A percentile compares a stretch with the other conserved stretches of the same genome.
phyloP scores from a whole-genome alignment of 108 stramenopile species.

The Nitzschia putrida region DNA sequence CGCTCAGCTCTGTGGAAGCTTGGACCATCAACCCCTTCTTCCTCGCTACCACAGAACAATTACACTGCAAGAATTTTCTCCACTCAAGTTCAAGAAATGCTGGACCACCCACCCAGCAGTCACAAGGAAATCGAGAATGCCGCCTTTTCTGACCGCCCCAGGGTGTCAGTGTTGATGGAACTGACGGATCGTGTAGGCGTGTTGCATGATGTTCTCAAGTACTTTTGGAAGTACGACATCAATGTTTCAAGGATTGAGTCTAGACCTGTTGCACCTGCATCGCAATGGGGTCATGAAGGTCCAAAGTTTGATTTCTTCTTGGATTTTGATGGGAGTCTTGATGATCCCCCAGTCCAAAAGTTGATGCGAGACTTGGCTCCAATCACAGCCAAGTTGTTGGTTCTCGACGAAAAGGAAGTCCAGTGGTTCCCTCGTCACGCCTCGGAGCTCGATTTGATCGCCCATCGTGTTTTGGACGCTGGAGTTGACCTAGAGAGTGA shows the following conservation, averaged over 20 bases:
- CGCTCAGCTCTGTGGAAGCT: too few relatives aligned
- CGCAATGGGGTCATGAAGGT: conserved; percentile 5
- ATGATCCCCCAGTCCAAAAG: conserved; percentile 55
- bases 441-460: conserved; percentile 89
- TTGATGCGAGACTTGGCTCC: conserved; percentile 54
- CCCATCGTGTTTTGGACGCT: conserved; percentile 85
- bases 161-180: conserved; percentile 80
- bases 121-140: too few relatives aligned
- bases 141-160: conserved; percentile 2
- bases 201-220: conserved; percentile 83
- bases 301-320: conserved; percentile 81
- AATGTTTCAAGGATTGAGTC: conserved; percentile 91
- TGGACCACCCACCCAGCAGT: too few relatives aligned
- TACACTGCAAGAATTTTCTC: too few relatives aligned
- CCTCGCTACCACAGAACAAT: too few relatives aligned
- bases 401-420: conserved; percentile 85
- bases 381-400: conserved; percentile 66
- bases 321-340: conserved; percentile 67
- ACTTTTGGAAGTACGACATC: conserved; percentile 92
- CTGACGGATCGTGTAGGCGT: conserved; percentile 84
- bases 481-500: conserved; percentile 80
- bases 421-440: conserved; percentile 94
- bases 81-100: too few relatives aligned
- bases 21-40: too few relatives aligned
- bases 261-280: conserved; percentile 48